Percentiles rank a stretch among this genome's conserved stretches.
Evolutionary conservation across 179 eudicot species (phyloP).

Genomic region (Beta macrorhiza): DNA sequence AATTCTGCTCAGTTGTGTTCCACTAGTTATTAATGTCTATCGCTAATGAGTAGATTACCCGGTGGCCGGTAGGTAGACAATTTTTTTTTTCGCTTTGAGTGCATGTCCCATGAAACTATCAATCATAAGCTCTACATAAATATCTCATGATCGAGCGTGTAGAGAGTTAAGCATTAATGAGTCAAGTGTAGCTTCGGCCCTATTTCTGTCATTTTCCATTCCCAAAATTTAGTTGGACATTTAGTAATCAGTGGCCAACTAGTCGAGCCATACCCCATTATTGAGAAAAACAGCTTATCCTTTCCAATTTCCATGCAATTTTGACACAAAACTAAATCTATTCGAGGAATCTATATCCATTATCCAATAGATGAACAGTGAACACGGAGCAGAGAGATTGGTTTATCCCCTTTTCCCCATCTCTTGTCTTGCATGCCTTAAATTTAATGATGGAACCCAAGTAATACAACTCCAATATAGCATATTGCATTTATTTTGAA

Average conservation of each 20-base stretch:
- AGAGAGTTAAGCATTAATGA: constrained; percentile 1
- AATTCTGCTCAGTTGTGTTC: too few species aligned
- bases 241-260: too few species aligned
- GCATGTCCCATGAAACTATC: too few species aligned
- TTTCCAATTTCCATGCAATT: not conserved
- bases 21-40: too few species aligned
- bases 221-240: not conserved
- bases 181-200: not conserved
- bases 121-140: too few species aligned
- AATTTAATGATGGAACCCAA: too few species aligned
- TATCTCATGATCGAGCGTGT: not conserved
- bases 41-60: too few species aligned
- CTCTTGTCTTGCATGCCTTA: not conserved
- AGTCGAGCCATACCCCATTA: not conserved
- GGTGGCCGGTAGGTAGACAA: too few species aligned
- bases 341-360: not conserved
- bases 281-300: constrained; percentile 4
- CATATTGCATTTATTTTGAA: too few species aligned
- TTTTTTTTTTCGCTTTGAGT: too few species aligned
- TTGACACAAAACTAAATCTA: not conserved
- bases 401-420: not conserved
- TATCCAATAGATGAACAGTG: not conserved
- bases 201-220: not conserved
- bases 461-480: not conserved
- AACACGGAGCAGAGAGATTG: not conserved